Percentiles rank a stretch among this genome's conserved stretches.
phyloP scores from a whole-genome alignment of 345 rosid species.

The Aegle marmelos region DNA sequence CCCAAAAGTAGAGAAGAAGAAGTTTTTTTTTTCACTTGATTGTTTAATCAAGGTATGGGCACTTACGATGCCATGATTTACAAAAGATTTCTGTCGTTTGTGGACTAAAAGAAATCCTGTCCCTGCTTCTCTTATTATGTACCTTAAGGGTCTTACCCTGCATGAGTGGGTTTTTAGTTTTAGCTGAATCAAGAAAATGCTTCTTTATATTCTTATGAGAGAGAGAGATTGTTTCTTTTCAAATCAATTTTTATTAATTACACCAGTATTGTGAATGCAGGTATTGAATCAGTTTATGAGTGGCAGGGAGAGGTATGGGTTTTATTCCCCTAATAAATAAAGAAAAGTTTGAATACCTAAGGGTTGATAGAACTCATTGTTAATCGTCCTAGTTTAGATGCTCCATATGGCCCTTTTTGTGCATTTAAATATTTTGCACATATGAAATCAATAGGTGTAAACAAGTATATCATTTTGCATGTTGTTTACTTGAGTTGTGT shows the following conservation, averaged over 20 bases:
- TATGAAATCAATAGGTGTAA: background rate
- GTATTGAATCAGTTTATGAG: slow-evolving; percentile 77
- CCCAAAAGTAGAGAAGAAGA: background rate
- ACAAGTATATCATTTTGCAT: background rate
- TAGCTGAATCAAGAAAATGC: background rate
- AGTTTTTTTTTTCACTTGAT: background rate
- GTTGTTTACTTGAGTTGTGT: slow-evolving; percentile 2
- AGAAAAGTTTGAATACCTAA: background rate
- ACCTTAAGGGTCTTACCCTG: background rate
- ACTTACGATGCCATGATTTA: background rate
- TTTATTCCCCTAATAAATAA: background rate
- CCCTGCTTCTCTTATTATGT: background rate
- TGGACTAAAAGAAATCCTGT: background rate
- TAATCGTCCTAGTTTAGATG: background rate
- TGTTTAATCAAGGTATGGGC: background rate
- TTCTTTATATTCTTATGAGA: background rate
- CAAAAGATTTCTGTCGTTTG: background rate
- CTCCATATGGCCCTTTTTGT: background rate
- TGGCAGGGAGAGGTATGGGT: slow-evolving; percentile 90
- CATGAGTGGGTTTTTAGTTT: background rate
- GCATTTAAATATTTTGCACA: background rate
- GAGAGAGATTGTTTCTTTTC: background rate
- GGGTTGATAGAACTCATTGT: background rate
- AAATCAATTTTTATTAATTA: background rate
- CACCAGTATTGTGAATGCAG: slow-evolving; percentile 38